Conservation (phyloP, 164 flowering plant species). For the Malania oleifera region DNA sequence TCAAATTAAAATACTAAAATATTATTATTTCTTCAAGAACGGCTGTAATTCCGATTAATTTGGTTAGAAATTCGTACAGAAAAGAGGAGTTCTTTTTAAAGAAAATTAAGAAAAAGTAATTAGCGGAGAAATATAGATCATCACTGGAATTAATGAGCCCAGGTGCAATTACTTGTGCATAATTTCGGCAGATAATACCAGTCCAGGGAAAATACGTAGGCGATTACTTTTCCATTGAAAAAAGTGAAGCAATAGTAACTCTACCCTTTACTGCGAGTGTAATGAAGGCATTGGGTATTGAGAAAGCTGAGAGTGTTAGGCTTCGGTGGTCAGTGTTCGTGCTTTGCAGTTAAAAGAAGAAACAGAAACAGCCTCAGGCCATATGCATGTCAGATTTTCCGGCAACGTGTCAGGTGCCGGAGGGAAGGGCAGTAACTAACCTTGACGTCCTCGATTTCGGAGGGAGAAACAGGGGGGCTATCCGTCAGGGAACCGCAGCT, state of each 20-base stretch:
- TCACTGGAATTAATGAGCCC: no score
- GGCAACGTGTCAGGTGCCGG: background rate
- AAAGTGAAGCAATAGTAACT: slow-evolving; percentile 3
- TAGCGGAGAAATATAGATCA: no score
- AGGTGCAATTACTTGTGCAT: no score
- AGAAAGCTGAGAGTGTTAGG: slow-evolving; percentile 29
- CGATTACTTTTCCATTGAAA: slow-evolving; percentile 9
- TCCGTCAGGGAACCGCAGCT: slow-evolving; percentile 74
- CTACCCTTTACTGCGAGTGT: background rate
- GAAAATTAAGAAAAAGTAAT: no score
- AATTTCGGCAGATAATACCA: background rate
- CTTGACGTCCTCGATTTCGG: slow-evolving; percentile 85
- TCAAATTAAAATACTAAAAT: no score
- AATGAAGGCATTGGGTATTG: slow-evolving; percentile 24
- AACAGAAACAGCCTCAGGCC: background rate
- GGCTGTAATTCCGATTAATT: no score
- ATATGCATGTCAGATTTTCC: background rate
- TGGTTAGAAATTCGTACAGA: no score
- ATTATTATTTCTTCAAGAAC: no score
- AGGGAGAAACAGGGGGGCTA: slow-evolving; percentile 91
- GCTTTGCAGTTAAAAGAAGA: slow-evolving; percentile 8
- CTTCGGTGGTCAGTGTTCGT: slow-evolving; percentile 4
- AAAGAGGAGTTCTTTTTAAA: no score
- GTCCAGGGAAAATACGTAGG: background rate
- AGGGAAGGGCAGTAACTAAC: slow-evolving; percentile 24